Evolutionary conservation across 495 filamentous ascomycete species (phyloP).

Genomic region (Trichoderma virens): DNA sequence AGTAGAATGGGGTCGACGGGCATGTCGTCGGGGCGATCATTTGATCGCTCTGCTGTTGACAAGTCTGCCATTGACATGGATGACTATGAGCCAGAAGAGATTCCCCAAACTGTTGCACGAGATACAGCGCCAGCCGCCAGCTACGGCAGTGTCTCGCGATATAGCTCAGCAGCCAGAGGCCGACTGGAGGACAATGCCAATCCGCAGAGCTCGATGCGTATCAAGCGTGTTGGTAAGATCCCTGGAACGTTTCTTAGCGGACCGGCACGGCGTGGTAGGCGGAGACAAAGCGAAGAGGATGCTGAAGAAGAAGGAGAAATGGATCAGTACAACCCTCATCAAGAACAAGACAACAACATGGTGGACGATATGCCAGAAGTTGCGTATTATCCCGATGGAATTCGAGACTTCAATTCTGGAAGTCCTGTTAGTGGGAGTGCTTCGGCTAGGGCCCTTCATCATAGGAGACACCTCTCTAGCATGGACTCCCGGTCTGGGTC

Average conservation of each 20-base stretch:
- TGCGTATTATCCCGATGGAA: conserved; percentile 17
- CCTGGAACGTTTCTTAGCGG: conserved; percentile 68
- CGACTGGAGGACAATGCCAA: conserved; percentile 50
- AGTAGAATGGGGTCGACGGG: conserved; percentile 34
- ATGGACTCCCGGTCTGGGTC: conserved; percentile 15
- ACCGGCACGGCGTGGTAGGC: conserved; percentile 62
- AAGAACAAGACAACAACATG: conserved; percentile 19
- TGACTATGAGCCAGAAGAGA: conserved; percentile 28
- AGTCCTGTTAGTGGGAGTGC: conserved; percentile 37
- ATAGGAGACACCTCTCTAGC: conserved; percentile 25
- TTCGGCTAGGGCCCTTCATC: conserved; percentile 23
- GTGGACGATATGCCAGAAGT: not conserved
- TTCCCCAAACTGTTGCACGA: conserved; percentile 31
- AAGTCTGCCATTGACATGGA: conserved; percentile 7
- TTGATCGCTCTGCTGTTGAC: conserved; percentile 23
- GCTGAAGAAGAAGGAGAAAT: conserved; percentile 31
- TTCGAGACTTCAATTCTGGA: conserved; percentile 34
- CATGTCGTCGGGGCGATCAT: conserved; percentile 26
- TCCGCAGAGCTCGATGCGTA: conserved; percentile 58
- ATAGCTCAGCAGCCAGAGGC: conserved; percentile 44
- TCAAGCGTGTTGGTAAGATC: conserved; percentile 64
- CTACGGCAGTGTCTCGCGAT: conserved; percentile 40
- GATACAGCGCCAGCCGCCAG: conserved; percentile 9
- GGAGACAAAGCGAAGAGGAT: conserved; percentile 69
- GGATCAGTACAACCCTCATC: conserved; percentile 24